Evolutionary conservation across 371 early-diverging fungal genomes (phyloP), one percentile per base, ranked within the genome.

Genomic region (Blakeslea trispora): DNA sequence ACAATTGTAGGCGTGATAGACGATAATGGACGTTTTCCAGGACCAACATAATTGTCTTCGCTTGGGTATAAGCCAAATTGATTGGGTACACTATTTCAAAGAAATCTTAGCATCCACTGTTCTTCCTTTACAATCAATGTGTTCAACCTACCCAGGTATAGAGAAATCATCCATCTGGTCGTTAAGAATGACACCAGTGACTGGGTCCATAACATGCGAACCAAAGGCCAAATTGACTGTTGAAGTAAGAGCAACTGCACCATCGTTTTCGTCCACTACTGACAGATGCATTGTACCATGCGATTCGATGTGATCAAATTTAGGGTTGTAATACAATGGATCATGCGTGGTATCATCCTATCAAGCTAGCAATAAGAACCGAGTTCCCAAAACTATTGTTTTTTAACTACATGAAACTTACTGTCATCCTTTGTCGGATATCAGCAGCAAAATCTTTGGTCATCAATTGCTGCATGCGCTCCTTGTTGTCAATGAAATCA

Each of bases 121-220:
- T 45, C n/a, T 18, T 14, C 0, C 22, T 24, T 17, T 19, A 23
- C 8, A 11, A 8, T 22, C 19, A n/a, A n/a, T n/a, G n/a, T n/a
- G 24, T 41, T 21, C 9, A 3, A 31, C 13, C 42, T 72, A 75
- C 71, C 89, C 89, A 31, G 96, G 95, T 22, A 94, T 92, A 46
- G 92, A 90, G 67, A 99, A 99, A 65, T 99, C 99, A 69, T 99
- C 99, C 91, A 99, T 97, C 65, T 98, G 87, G 68, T 99, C 86
- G 75, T 99, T 99, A 35, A 99, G 78, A 35, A 99, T 89, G 24
- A 99, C 83, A n/a, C 99, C 99, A 0, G 99, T 96, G 15, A 58
- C 73, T 2, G 86, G 86, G 69, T 99, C 96, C 88, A 99, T 85
- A 17, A 99, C 63, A 39, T 88, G 89, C 4, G 97, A 89, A 1